Percentiles rank a stretch among this genome's conserved stretches.
These are phyloP conservation scores for Geranium incanum DNA, from an alignment of 441 rosid genomes.

Conservation along the genomic window DNA sequence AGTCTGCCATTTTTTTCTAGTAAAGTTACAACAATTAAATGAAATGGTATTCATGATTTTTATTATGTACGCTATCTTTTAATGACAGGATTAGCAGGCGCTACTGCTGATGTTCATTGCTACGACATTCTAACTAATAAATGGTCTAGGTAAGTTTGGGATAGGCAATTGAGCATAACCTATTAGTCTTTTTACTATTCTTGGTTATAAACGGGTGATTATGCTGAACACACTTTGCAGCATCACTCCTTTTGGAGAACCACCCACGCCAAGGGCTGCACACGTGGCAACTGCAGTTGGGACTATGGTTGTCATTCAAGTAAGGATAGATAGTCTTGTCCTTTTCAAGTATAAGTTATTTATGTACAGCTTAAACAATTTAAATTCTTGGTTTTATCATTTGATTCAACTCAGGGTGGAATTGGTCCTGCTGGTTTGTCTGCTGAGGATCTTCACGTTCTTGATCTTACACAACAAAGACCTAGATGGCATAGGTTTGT, in stretches of 20 bases:
- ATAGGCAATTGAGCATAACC: constrained; percentile 1
- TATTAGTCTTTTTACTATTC: constrained; percentile 2
- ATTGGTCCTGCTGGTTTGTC: constrained; percentile 98
- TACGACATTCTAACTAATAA: constrained; percentile 83
- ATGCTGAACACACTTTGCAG: constrained; percentile 28
- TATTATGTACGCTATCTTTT: constrained; percentile 11
- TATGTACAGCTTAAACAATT: constrained; percentile 10
- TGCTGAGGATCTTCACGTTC: constrained; percentile 98
- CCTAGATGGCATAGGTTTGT: constrained; percentile 94
- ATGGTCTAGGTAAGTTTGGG: constrained; percentile 74
- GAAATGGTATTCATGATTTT: not conserved
- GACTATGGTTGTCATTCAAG: constrained; percentile 99
- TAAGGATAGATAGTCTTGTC: constrained; percentile 21
- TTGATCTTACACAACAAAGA: constrained; percentile 88
- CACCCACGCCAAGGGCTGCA: constrained; percentile 98
- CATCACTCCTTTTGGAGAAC: constrained; percentile 85
- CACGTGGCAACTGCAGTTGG: constrained; percentile 99
- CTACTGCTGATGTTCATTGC: constrained; percentile 95
- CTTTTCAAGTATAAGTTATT: constrained; percentile 10
- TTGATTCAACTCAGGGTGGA: constrained; percentile 62
- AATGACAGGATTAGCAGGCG: constrained; percentile 88
- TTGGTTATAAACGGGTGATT: constrained; percentile 15
- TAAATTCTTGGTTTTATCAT: constrained; percentile 21
- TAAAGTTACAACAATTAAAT: constrained; percentile 1
- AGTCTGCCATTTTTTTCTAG: not conserved